These are phyloP conservation scores for Brassica hybrid DNA, from an alignment of 441 rosid genomes.

Conservation along the genomic window DNA sequence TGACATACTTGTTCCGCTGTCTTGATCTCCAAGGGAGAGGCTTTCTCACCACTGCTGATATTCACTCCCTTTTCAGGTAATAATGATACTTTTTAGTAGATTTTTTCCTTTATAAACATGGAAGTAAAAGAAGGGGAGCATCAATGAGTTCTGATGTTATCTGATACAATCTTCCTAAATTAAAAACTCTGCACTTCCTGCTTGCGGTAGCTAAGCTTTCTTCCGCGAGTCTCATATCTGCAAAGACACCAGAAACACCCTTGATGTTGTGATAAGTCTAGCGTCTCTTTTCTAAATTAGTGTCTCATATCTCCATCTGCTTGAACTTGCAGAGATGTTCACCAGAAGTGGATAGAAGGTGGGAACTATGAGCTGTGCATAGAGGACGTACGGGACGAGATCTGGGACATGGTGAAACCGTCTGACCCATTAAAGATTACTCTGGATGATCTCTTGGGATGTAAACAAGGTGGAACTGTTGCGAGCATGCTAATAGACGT, in stretches of 20 bases:
- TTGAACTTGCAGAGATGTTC: constrained; percentile 76
- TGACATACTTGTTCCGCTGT: constrained; percentile 90
- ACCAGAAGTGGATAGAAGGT: constrained; percentile 99
- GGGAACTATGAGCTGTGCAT: constrained; percentile 97
- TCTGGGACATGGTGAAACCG: constrained; percentile 99
- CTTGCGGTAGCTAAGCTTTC: constrained; percentile 68
- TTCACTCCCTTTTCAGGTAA: constrained; percentile 98
- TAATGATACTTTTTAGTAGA: constrained; percentile 18
- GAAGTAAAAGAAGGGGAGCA: constrained; percentile 96
- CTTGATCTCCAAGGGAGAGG: constrained; percentile 92
- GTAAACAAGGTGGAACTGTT: constrained; percentile 97
- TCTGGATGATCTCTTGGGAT: constrained; percentile 70
- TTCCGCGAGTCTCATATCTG: constrained; percentile 69
- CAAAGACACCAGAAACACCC: constrained; percentile 55
- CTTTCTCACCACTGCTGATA: constrained; percentile 92
- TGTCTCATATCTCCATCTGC: neutral
- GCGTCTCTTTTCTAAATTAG: constrained; percentile 1
- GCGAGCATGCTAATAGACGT: constrained; percentile 98
- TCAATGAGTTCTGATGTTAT: constrained; percentile 74
- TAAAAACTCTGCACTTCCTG: constrained; percentile 74
- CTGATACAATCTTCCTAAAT: constrained; percentile 96
- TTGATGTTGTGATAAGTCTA: constrained; percentile 12
- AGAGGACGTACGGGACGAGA: constrained; percentile 96
- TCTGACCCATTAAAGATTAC: constrained; percentile 75
- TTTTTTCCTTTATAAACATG: constrained; percentile 37